phyloP scores from a whole-genome alignment of 2,329 filamentous ascomycete genomes.

The Aquanectria penicillioides region DNA sequence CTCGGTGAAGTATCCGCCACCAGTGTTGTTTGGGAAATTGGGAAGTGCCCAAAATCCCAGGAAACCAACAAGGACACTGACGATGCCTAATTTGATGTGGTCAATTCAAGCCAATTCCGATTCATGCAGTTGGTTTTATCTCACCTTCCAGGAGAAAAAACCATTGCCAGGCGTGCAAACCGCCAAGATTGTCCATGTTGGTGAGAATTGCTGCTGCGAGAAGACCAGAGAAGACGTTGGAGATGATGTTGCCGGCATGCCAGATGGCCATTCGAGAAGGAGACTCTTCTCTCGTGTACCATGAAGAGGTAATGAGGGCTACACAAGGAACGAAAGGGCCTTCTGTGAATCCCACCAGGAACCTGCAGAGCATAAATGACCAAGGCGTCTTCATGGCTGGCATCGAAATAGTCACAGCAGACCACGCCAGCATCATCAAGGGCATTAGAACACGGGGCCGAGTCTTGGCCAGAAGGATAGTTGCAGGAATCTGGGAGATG shows the following conservation, averaged over 20 bases:
- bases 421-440: constrained; percentile 52
- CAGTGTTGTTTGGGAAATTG: constrained; percentile 47
- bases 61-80: constrained; percentile 45
- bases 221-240: constrained; percentile 55
- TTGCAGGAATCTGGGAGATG: constrained; percentile 56
- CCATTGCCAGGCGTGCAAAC: constrained; percentile 52
- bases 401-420: constrained; percentile 54
- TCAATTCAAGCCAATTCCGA: no score
- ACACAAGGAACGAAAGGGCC: constrained; percentile 58
- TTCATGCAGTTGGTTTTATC: neutral
- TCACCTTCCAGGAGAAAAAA: constrained; percentile 50
- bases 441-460: constrained; percentile 47
- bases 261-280: constrained; percentile 56
- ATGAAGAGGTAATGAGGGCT: constrained; percentile 53
- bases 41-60: constrained; percentile 48
- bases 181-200: constrained; percentile 51
- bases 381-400: constrained; percentile 46
- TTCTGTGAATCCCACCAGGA: constrained; percentile 43
- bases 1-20: constrained; percentile 42
- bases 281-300: constrained; percentile 56
- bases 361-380: constrained; percentile 43
- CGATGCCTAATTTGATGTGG: constrained; percentile 39
- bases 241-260: constrained; percentile 56
- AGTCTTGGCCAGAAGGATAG: constrained; percentile 54
- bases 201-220: constrained; percentile 54